Percentiles rank a stretch among this genome's conserved stretches.
phyloP scores from a whole-genome alignment of 2,329 filamentous ascomycete genomes.

The Clonostachys rhizophaga region DNA sequence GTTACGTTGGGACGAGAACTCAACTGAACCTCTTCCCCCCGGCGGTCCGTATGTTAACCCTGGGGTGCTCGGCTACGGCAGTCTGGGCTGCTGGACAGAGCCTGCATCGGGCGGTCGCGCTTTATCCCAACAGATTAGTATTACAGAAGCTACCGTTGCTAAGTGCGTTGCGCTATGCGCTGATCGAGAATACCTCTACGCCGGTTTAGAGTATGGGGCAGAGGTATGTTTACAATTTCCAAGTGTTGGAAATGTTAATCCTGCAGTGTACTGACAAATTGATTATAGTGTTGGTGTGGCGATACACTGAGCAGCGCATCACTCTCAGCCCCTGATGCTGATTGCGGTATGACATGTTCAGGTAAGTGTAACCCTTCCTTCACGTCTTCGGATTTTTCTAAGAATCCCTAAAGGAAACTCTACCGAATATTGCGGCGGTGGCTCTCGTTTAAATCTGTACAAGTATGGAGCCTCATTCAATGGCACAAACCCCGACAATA shows the following conservation, averaged over 20 bases:
- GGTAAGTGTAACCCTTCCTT: constrained; percentile 7
- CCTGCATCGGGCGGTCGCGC: constrained; percentile 18
- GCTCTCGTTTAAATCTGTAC: constrained; percentile 26
- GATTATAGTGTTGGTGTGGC: constrained; percentile 27
- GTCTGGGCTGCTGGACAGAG: constrained; percentile 32
- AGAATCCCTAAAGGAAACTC: constrained; percentile 14
- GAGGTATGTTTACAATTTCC: constrained; percentile 16
- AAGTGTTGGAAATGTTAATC: background rate
- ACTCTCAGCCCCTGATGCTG: constrained; percentile 15
- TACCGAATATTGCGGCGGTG: constrained; percentile 29
- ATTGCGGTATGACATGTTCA: constrained; percentile 27
- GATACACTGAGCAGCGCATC: constrained; percentile 18
- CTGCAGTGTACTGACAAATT: too few species aligned
- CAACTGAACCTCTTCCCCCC: constrained; percentile 9
- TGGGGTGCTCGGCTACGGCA: constrained; percentile 24
- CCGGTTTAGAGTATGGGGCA: constrained; percentile 31
- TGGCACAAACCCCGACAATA: background rate
- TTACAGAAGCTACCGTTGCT: constrained; percentile 20
- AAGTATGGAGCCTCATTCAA: constrained; percentile 8
- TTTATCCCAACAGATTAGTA: constrained; percentile 14
- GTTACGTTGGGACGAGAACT: constrained; percentile 16
- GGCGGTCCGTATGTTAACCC: constrained; percentile 26
- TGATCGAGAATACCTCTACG: constrained; percentile 15
- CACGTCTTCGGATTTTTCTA: background rate
- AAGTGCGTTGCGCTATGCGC: constrained; percentile 24